Conservation (phyloP, 2,329 filamentous ascomycete genomes). For the Juglanconis sp. region DNA sequence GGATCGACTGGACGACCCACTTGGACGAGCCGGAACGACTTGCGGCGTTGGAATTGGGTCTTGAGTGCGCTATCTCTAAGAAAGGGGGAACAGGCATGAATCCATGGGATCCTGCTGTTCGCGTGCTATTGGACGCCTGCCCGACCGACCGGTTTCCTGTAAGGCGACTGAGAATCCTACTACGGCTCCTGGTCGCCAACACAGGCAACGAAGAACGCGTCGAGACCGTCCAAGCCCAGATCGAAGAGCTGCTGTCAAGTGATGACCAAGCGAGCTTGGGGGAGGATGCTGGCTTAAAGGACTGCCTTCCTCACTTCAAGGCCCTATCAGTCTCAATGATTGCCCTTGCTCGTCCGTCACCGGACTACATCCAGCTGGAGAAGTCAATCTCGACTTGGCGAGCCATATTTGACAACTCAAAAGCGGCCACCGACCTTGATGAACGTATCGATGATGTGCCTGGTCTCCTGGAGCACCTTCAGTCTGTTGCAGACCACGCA, state of each 20-base stretch:
- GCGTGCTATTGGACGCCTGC: conserved; percentile 48
- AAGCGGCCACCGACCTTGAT: conserved; percentile 39
- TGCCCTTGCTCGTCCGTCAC: conserved; percentile 38
- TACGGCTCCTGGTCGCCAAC: conserved; percentile 46
- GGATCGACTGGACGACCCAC: conserved; percentile 54
- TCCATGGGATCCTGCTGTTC: conserved; percentile 40
- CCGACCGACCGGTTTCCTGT: conserved; percentile 49
- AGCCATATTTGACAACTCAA: conserved; percentile 35
- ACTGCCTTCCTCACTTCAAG: conserved; percentile 47
- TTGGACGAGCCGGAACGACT: conserved; percentile 50
- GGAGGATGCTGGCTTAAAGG: conserved; percentile 42
- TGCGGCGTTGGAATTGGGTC: conserved; percentile 58
- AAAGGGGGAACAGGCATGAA: conserved; percentile 33
- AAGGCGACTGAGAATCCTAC: conserved; percentile 49
- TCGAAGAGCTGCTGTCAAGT: conserved; percentile 35
- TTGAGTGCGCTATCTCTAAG: conserved; percentile 43
- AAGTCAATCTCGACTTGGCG: conserved; percentile 44
- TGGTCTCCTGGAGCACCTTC: conserved; percentile 46
- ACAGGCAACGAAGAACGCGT: conserved; percentile 43
- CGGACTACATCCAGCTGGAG: conserved; percentile 30
- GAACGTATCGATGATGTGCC: conserved; percentile 47
- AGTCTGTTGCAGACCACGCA: conserved; percentile 49
- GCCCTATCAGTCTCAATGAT: conserved; percentile 43
- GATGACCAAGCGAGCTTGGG: conserved; percentile 35
- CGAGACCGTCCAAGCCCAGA: conserved; percentile 36